Percentiles rank a stretch among this genome's conserved stretches.
phyloP scores from a whole-genome alignment of 2,329 filamentous ascomycete species.

The Alternaria atra region DNA sequence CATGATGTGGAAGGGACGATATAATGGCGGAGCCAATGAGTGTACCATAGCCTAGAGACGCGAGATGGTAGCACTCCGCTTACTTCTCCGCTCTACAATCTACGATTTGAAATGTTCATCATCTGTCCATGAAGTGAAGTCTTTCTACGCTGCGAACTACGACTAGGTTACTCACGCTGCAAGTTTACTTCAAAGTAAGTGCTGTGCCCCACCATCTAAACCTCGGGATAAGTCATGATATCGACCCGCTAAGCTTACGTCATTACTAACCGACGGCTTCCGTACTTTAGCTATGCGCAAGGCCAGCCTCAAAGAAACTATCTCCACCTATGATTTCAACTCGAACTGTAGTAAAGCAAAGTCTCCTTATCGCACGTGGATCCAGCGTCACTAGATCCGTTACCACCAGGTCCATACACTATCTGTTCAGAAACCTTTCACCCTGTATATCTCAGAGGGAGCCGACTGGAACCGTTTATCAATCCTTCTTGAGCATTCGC shows the following conservation, averaged over 20 bases:
- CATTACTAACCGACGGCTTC: slow-evolving; percentile 12
- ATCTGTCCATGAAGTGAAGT: not conserved
- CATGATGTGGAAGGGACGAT: slow-evolving; percentile 28
- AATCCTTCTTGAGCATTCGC: not conserved
- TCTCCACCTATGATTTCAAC: not conserved
- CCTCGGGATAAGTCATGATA: slow-evolving; percentile 14
- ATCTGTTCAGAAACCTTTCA: not conserved
- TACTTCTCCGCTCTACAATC: slow-evolving; percentile 43
- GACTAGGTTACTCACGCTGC: too few species aligned
- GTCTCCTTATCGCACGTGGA: not conserved
- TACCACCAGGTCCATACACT: not conserved
- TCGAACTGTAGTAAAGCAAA: not conserved
- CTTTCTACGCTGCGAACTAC: not conserved
- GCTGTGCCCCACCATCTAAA: slow-evolving; percentile 4
- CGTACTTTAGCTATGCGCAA: not conserved
- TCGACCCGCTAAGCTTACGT: slow-evolving; percentile 14
- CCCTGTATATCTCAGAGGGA: not conserved
- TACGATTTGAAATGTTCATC: slow-evolving; percentile 25
- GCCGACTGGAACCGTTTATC: too few species aligned
- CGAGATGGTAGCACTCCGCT: slow-evolving; percentile 42
- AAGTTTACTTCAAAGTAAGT: not conserved
- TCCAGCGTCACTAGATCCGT: not conserved
- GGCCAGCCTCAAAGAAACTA: not conserved
- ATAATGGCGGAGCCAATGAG: slow-evolving; percentile 29
- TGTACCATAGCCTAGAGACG: slow-evolving; percentile 43